Evolutionary conservation across 177 flowering plant genomes (phyloP).

Genomic region (Vitis hybrid): DNA sequence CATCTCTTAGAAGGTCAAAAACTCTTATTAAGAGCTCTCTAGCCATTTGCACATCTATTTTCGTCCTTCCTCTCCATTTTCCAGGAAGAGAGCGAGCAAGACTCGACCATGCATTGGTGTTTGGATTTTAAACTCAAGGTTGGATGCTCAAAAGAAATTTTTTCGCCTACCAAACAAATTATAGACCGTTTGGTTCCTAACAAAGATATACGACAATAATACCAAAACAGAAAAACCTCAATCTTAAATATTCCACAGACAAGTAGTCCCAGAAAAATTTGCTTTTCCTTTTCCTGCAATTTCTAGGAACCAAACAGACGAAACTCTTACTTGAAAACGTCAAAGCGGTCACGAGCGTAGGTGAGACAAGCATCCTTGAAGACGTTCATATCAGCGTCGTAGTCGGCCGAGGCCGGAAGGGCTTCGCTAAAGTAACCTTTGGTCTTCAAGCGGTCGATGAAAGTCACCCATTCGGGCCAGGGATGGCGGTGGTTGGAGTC

Average conservation of each 20-base stretch:
- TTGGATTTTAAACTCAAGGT: too few relatives aligned
- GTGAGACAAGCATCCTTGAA: constrained; percentile 68
- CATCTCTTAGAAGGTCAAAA: too few relatives aligned
- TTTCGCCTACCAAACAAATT: background rate
- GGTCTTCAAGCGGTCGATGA: constrained; percentile 60
- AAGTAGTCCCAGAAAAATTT: background rate
- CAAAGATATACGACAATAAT: too few relatives aligned
- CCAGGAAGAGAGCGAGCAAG: too few relatives aligned
- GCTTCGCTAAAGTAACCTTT: constrained; percentile 51
- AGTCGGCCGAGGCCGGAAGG: background rate
- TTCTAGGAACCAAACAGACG: background rate
- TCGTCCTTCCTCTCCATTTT: too few relatives aligned
- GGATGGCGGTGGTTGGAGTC: constrained; percentile 43
- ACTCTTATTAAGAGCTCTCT: too few relatives aligned
- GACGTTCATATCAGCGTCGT: constrained; percentile 36
- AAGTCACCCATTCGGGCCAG: constrained; percentile 85
- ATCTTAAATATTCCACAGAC: background rate
- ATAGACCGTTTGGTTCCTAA: too few relatives aligned
- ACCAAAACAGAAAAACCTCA: background rate
- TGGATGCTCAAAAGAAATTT: too few relatives aligned
- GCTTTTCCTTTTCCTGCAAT: background rate
- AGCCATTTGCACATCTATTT: too few relatives aligned
- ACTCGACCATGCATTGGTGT: too few relatives aligned
- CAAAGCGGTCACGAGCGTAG: constrained; percentile 83
- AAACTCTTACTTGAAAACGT: constrained; percentile 58